A percentile compares a stretch with the other conserved stretches of the same genome.
Evolutionary conservation across 257 asterid genomes (phyloP).

Genomic region (Solanum sparsipilum): DNA sequence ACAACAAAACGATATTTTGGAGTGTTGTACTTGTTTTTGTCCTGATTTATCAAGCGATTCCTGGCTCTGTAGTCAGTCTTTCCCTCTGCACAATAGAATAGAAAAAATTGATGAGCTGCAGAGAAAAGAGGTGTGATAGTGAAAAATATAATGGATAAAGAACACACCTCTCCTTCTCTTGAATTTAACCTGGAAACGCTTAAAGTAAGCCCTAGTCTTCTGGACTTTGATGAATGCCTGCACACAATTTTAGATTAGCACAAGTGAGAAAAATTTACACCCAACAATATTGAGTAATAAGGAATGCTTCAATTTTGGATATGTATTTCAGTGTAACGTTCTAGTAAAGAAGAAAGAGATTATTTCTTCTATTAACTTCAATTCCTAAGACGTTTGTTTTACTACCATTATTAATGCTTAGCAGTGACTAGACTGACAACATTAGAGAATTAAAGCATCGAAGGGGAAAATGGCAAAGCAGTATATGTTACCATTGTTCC

Average conservation of each 20-base stretch:
- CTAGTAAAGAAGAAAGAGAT: not conserved
- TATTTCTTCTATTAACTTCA: too few species aligned
- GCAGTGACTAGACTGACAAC: not conserved
- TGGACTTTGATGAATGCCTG: constrained; percentile 50
- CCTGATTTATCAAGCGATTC: constrained; percentile 77
- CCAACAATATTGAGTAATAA: not conserved
- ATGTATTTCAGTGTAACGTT: not conserved
- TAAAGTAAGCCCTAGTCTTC: constrained; percentile 48
- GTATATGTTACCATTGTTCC: constrained; percentile 3
- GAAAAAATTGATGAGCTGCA: not conserved
- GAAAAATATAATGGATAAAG: not conserved
- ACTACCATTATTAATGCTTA: not conserved
- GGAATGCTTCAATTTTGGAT: not conserved
- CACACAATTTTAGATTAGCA: not conserved
- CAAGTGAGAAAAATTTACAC: not conserved
- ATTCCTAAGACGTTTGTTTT: too few species aligned
- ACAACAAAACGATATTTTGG: constrained; percentile 75
- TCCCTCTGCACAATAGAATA: constrained; percentile 39
- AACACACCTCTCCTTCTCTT: constrained; percentile 65
- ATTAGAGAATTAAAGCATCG: not conserved
- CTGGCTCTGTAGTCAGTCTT: constrained; percentile 85
- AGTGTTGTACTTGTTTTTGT: constrained; percentile 73
- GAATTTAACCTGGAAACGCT: constrained; percentile 64
- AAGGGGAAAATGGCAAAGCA: not conserved
- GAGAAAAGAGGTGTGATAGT: not conserved